Conservation (phyloP, 2,329 filamentous ascomycete species). For the Pseudocercospora vitis region DNA sequence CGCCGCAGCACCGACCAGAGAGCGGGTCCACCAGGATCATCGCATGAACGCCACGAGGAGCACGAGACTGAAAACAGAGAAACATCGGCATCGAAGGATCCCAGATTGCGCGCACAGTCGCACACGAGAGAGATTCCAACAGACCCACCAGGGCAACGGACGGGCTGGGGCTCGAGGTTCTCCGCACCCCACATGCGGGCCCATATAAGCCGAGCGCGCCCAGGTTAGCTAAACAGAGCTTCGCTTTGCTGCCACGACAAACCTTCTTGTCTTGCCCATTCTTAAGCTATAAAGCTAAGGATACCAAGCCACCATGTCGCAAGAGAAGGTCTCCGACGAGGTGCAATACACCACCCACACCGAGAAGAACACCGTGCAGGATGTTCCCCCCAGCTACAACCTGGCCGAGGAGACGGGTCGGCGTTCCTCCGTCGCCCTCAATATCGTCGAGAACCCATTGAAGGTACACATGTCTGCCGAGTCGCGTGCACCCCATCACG, state of each 20-base stretch:
- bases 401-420: constrained; percentile 28
- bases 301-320: constrained; percentile 8
- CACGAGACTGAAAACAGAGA: constrained; percentile 2
- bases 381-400: constrained; percentile 3
- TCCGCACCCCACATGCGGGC: no score
- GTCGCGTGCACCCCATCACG: no score
- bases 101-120: constrained; percentile 3
- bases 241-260: background rate
- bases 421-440: constrained; percentile 46
- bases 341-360: constrained; percentile 19
- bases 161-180: no score
- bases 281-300: background rate
- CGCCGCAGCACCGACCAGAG: no score
- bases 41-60: constrained; percentile 4
- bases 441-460: constrained; percentile 51
- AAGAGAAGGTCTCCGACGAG: constrained; percentile 15
- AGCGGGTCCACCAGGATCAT: background rate
- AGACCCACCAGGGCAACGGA: background rate
- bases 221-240: background rate
- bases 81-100: constrained; percentile 3
- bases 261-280: background rate
- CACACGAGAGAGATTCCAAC: constrained; percentile 6
- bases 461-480: constrained; percentile 44
- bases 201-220: constrained; percentile 1
- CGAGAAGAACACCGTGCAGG: constrained; percentile 14